phyloP scores from a whole-genome alignment of 2,329 filamentous ascomycete species.

The Claviceps sp. region DNA sequence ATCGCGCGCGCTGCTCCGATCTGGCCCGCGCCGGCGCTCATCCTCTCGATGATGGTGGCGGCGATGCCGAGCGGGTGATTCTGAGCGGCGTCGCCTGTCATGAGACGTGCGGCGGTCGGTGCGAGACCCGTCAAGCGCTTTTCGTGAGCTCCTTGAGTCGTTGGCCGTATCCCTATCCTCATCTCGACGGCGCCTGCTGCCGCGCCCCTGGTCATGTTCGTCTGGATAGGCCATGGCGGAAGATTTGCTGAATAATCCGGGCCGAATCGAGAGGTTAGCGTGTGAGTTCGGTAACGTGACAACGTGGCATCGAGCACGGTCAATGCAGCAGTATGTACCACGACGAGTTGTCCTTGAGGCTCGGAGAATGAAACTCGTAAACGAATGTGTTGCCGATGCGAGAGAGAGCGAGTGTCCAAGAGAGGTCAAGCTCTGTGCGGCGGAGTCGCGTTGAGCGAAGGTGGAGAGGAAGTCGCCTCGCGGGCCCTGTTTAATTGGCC shows the following conservation, averaged over 20 bases:
- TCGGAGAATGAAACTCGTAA: not conserved
- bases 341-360: not conserved
- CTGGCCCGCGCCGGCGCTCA: constrained; percentile 12
- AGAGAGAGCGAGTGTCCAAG: not conserved
- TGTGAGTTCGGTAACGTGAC: not conserved
- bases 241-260: not conserved
- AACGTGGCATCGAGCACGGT: not conserved
- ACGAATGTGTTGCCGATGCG: not conserved
- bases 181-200: constrained; percentile 4
- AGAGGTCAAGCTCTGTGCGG: not conserved
- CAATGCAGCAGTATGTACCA: constrained; percentile 5
- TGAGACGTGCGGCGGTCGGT: constrained; percentile 16
- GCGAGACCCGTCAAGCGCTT: constrained; percentile 11
- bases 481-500: too few species aligned
- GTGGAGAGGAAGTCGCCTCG: too few species aligned
- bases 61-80: constrained; percentile 10
- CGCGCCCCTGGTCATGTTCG: constrained; percentile 9
- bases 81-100: constrained; percentile 20
- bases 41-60: constrained; percentile 10
- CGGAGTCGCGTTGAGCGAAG: too few species aligned
- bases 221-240: constrained; percentile 16
- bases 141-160: constrained; percentile 9
- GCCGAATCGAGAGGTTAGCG: not conserved
- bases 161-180: constrained; percentile 7
- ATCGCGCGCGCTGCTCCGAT: constrained; percentile 9